Evolutionary conservation across 192 early-diverging fungal genomes (phyloP).

Genomic region (Backusella circina): DNA sequence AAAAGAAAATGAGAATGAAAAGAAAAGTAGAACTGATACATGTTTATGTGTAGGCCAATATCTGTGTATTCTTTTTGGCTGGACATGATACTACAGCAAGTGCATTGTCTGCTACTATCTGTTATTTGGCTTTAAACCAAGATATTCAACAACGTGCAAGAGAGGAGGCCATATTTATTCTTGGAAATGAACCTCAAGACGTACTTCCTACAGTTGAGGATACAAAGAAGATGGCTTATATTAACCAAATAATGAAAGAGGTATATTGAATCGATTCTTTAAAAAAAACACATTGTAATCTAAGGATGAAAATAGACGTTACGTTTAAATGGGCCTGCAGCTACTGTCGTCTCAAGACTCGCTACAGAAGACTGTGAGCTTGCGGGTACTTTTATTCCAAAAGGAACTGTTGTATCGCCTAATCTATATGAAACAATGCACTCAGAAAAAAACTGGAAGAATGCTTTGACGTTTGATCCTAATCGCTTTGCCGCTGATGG

Average conservation of each 20-base stretch:
- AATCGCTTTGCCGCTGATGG: conserved; percentile 40
- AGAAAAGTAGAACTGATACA: too few relatives aligned
- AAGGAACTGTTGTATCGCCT: conserved; percentile 2
- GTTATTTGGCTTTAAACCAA: conserved; percentile 43
- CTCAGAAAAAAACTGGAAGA: conserved; percentile 26
- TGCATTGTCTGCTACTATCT: conserved; percentile 43
- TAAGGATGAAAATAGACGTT: not conserved
- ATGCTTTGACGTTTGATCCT: conserved; percentile 43
- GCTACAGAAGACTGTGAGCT: conserved; percentile 24
- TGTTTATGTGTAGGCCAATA: too few relatives aligned
- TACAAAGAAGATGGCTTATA: conserved; percentile 46
- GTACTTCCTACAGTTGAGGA: conserved; percentile 49
- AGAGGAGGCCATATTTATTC: conserved; percentile 42
- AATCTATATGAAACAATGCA: conserved; percentile 6
- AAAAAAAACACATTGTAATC: not conserved
- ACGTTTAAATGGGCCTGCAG: conserved; percentile 11
- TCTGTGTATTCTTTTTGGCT: not conserved
- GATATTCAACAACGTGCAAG: conserved; percentile 55
- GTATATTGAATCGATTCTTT: not conserved
- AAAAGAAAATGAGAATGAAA: not conserved
- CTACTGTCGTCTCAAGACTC: not conserved
- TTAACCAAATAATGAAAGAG: conserved; percentile 52
- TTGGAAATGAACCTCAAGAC: conserved; percentile 50
- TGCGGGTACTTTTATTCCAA: conserved; percentile 20
- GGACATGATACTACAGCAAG: conserved; percentile 56